Evolutionary conservation across 352 stramenopile species (phyloP).

Genomic region (Globisporangium nunn): DNA sequence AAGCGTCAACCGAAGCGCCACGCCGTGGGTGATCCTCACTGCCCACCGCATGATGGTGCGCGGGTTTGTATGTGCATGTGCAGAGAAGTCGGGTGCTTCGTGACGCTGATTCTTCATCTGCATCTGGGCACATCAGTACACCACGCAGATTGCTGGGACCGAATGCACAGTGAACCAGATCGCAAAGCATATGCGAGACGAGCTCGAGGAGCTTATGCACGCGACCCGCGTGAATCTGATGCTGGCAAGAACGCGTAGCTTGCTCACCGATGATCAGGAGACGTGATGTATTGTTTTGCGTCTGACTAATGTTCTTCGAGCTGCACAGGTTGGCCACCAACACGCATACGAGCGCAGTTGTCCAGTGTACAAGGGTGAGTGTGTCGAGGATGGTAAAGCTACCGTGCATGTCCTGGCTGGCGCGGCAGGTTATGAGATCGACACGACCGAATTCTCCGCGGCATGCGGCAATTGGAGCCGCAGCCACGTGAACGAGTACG

Average conservation of each 20-base stretch:
- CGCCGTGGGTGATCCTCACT: constrained; percentile 90
- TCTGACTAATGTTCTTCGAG: background rate
- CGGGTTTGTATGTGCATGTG: background rate
- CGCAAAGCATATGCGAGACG: constrained; percentile 65
- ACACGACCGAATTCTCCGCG: constrained; percentile 39
- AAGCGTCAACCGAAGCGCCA: constrained; percentile 68
- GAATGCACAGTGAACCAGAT: constrained; percentile 39
- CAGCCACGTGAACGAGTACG: constrained; percentile 57
- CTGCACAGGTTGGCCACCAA: constrained; percentile 72
- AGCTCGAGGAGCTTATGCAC: constrained; percentile 86
- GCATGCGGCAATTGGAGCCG: constrained; percentile 64
- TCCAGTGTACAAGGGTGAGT: constrained; percentile 59
- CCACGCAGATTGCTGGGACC: constrained; percentile 1
- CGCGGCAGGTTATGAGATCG: constrained; percentile 60
- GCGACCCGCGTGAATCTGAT: constrained; percentile 85
- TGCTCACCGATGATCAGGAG: background rate
- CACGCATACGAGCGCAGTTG: constrained; percentile 89
- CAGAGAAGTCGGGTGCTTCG: background rate
- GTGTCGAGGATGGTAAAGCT: constrained; percentile 36
- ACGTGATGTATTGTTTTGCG: constrained; percentile 3
- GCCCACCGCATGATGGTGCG: constrained; percentile 85
- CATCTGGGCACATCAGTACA: background rate
- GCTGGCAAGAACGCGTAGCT: constrained; percentile 29
- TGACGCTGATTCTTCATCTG: background rate
- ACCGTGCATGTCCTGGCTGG: constrained; percentile 76